A percentile compares a stretch with the other conserved stretches of the same genome.
phyloP scores from a whole-genome alignment of 106 monocot genomes.

The Phalaenopsis equestris region DNA sequence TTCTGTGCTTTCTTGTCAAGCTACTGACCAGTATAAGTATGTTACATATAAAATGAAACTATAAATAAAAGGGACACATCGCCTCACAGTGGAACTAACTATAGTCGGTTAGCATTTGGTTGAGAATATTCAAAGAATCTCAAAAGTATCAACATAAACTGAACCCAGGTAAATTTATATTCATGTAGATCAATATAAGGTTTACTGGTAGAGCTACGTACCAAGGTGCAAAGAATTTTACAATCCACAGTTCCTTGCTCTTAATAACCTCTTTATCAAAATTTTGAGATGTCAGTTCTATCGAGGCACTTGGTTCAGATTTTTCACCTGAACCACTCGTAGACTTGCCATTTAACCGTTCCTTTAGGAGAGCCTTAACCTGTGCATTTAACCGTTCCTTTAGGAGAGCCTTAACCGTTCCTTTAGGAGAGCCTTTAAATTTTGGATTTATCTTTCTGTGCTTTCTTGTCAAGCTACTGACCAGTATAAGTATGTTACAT shows the following conservation, averaged over 20 bases:
- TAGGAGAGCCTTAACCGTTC: no score
- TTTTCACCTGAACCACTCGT: conserved; percentile 59
- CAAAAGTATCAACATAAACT: background rate
- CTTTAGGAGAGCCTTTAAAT: no score
- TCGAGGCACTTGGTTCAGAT: conserved; percentile 65
- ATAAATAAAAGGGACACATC: background rate
- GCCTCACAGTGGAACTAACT: background rate
- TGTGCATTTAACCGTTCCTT: no score
- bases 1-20: no score
- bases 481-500: background rate
- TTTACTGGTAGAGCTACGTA: conserved; percentile 11
- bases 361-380: conserved; percentile 85
- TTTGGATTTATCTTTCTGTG: no score
- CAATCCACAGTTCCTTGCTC: conserved; percentile 93
- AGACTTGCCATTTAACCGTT: conserved; percentile 67
- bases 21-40: background rate
- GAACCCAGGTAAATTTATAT: background rate
- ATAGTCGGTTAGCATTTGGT: background rate
- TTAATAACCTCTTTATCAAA: conserved; percentile 80
- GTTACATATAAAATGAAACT: background rate
- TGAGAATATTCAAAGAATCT: background rate
- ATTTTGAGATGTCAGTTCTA: conserved; percentile 70
- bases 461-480: no score
- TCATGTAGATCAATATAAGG: background rate
- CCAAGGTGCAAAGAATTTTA: conserved; percentile 99